These are phyloP conservation scores for Tetrahymena thermophila DNA, from an alignment of 73 alveolate genomes.

Conservation along the genomic window DNA sequence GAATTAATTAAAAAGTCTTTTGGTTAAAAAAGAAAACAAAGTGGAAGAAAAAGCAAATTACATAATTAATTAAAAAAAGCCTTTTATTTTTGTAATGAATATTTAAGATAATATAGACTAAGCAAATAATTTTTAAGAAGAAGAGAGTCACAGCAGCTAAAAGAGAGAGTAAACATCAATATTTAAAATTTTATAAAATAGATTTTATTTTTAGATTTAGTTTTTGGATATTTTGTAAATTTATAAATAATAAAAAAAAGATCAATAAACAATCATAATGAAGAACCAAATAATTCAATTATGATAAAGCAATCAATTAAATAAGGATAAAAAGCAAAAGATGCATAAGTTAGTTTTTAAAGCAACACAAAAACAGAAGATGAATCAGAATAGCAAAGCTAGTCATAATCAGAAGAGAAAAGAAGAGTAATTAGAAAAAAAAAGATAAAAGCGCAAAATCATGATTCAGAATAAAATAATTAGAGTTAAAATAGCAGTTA, in stretches of 20 bases:
- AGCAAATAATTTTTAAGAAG: background rate
- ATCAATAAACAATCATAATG: background rate
- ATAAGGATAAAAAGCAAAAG: background rate
- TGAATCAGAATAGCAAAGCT: background rate
- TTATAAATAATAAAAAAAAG: background rate
- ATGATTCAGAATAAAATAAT: background rate
- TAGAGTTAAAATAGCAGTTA: background rate
- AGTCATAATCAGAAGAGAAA: background rate
- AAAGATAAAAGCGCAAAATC: background rate
- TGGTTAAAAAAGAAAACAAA: too few relatives aligned
- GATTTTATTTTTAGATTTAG: too few relatives aligned
- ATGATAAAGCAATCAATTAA: background rate
- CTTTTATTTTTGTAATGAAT: background rate
- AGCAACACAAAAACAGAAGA: background rate
- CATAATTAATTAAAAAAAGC: too few relatives aligned
- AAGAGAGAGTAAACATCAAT: background rate
- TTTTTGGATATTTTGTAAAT: too few relatives aligned
- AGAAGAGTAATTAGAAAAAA: background rate
- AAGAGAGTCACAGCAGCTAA: background rate
- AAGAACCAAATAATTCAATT: too few relatives aligned
- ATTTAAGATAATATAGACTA: background rate
- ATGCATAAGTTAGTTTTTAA: background rate
- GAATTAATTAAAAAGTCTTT: background rate
- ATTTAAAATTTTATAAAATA: too few relatives aligned
- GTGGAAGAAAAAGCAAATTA: background rate